Evolutionary conservation across 2,329 filamentous ascomycete species (phyloP).

Genomic region (Fusarium keratoplasticum): DNA sequence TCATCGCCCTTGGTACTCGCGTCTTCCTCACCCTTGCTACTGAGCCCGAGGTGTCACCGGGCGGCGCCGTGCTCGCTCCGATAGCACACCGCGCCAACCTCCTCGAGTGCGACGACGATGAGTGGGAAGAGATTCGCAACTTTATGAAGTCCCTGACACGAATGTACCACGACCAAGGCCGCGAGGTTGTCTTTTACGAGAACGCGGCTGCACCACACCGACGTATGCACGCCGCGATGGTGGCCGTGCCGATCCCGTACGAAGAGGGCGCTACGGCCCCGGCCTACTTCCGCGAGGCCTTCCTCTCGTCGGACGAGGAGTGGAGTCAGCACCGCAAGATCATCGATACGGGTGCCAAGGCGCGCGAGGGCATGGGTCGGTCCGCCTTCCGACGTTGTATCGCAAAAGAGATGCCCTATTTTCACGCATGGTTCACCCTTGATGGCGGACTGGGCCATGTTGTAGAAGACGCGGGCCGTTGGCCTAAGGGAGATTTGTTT

Average conservation of each 20-base stretch:
- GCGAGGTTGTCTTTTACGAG: constrained; percentile 96
- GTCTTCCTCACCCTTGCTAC: constrained; percentile 91
- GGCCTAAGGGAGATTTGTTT: constrained; percentile 93
- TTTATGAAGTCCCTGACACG: constrained; percentile 98
- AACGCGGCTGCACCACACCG: constrained; percentile 87
- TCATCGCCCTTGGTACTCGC: constrained; percentile 87
- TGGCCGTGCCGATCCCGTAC: constrained; percentile 88
- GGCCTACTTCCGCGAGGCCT: constrained; percentile 95
- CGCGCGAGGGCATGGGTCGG: constrained; percentile 75
- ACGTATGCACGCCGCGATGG: constrained; percentile 85
- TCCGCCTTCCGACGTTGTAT: constrained; percentile 84
- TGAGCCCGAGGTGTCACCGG: constrained; percentile 85
- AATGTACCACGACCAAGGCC: constrained; percentile 93
- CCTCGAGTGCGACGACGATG: constrained; percentile 97
- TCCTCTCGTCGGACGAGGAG: constrained; percentile 87
- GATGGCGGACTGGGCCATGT: constrained; percentile 94
- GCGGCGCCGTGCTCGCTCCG: constrained; percentile 89
- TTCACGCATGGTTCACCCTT: constrained; percentile 94
- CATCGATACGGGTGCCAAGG: constrained; percentile 82
- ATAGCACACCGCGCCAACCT: constrained; percentile 89
- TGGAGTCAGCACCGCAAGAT: constrained; percentile 97
- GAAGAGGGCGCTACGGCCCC: constrained; percentile 91
- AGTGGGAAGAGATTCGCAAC: constrained; percentile 99
- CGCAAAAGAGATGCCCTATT: constrained; percentile 98
- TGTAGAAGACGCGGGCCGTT: constrained; percentile 85